Percentiles rank a stretch among this genome's conserved stretches.
phyloP scores from a whole-genome alignment of 257 asterid genomes.

The Solanum dulcamara region DNA sequence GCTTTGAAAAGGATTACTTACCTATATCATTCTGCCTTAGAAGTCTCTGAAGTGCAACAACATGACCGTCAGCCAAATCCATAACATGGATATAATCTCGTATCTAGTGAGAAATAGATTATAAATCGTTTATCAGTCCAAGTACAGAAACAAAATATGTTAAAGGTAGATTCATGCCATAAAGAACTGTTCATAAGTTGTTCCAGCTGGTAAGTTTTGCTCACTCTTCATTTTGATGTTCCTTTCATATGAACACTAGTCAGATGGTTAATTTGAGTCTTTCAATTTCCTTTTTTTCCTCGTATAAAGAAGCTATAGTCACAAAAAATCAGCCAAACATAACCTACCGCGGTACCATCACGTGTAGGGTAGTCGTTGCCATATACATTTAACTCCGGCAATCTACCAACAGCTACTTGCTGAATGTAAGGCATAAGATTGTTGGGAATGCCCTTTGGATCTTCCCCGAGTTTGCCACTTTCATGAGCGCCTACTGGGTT shows the following conservation, averaged over 20 bases:
- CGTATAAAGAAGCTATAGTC: neutral
- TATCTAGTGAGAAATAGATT: conserved; percentile 27
- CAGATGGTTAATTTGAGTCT: neutral
- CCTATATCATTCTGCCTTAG: conserved; percentile 51
- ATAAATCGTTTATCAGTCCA: neutral
- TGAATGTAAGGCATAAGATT: conserved; percentile 95
- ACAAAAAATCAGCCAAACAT: neutral
- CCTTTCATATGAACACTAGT: neutral
- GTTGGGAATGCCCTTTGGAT: conserved; percentile 93
- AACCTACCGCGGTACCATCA: conserved; percentile 88
- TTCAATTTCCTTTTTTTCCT: neutral
- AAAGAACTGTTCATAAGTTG: neutral
- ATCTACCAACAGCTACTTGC: conserved; percentile 92
- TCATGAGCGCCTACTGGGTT: conserved; percentile 95
- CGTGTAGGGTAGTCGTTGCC: conserved; percentile 92
- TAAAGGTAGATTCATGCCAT: neutral
- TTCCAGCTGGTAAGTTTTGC: neutral
- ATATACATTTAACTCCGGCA: conserved; percentile 71
- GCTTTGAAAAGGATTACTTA: neutral
- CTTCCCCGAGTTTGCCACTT: conserved; percentile 91
- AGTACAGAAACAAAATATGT: neutral
- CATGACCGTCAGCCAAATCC: conserved; percentile 98
- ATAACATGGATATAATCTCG: conserved; percentile 96
- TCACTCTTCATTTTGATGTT: neutral
- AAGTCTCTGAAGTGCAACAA: conserved; percentile 75